phyloP scores from a whole-genome alignment of 2,329 filamentous ascomycete genomes.

The Phaeosphaeria sp. region DNA sequence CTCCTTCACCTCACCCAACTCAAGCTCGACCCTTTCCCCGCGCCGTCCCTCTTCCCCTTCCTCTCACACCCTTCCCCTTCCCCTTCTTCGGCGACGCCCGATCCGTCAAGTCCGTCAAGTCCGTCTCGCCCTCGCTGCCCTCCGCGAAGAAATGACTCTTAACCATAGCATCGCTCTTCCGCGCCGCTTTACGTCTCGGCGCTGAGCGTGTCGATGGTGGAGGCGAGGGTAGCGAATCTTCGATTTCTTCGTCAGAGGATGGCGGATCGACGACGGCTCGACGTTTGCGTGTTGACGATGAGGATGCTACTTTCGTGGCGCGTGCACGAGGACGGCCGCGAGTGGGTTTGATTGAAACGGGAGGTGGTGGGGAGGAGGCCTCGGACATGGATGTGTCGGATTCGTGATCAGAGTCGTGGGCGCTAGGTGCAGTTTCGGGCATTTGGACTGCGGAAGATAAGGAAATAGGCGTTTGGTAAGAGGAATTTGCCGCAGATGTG shows the following conservation, averaged over 20 bases:
- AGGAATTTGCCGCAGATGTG: conserved; percentile 11
- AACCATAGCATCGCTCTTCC: conserved; percentile 37
- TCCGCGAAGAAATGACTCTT: conserved; percentile 45
- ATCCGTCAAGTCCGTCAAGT: conserved; percentile 34
- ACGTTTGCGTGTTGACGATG: conserved; percentile 6
- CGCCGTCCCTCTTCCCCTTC: conserved; percentile 1
- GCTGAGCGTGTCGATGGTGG: conserved; percentile 16
- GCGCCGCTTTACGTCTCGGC: conserved; percentile 33
- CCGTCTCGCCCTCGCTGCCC: conserved; percentile 41
- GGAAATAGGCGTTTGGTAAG: conserved; percentile 43
- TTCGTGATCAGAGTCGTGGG: conserved; percentile 4
- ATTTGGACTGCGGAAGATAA: conserved; percentile 40
- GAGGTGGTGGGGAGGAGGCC: no score
- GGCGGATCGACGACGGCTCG: conserved; percentile 8
- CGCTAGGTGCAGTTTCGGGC: not conserved
- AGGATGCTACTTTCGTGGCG: not conserved
- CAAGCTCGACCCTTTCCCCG: not conserved
- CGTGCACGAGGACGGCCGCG: no score
- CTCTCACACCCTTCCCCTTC: conserved; percentile 13
- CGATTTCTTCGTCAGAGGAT: conserved; percentile 15
- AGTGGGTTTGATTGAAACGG: not conserved
- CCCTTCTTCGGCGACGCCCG: conserved; percentile 26
- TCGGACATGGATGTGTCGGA: not conserved
- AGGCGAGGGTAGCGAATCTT: conserved; percentile 8
- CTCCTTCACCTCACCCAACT: no score